Evolutionary conservation across 768 basidiomycete species (phyloP), one percentile per base, ranked within the genome.

Genomic region (Mycena latifolia): DNA sequence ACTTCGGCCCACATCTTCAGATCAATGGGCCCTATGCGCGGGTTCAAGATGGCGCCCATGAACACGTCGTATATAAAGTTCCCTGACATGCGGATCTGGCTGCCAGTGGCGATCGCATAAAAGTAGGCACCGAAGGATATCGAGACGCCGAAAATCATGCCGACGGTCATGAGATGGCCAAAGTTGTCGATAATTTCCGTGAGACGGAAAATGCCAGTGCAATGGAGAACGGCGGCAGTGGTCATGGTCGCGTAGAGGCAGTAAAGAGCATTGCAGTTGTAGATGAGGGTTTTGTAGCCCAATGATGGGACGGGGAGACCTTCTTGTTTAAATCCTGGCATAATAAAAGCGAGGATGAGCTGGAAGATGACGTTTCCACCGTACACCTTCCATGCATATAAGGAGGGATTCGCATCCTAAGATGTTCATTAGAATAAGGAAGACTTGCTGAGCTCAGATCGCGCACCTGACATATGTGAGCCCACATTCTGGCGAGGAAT

Each of bases 1-100:
- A 98, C 94, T 74, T 98, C 96, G 6, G 94, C 94, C 91, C 95
- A 99, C 96, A 99, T 98, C 80, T 99, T 99, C 74, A 99, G 81
- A 78, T 99, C 97, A 67, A 99, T 86, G 22, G 86, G 83, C 9
- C 95, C 95, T 66, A 99, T 85, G 63, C 97, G 89, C 9, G 98
- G 98, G 80, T 99, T 99, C 68, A 99, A 84, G 56, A 86, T 86
- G 43, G 96, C 95, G 48, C 97, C 97, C 96, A 98, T 98, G 80
- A 96, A 98, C 65, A 95, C 90, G 71, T 98, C 96, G 75, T 99
- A 99, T 72, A 96, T 85, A 79, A 93, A 88, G 81, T 88, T 96
- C 48, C 94, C 96, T n/a, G 92, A 95, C 93, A 98, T 97, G 67
- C 98, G 88, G 54, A 97, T 90, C 66, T 91, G 87, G 71, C 90